Base-by-base conservation (phyloP, 441 rosid genomes). In the Eutrema salsugineum region DNA sequence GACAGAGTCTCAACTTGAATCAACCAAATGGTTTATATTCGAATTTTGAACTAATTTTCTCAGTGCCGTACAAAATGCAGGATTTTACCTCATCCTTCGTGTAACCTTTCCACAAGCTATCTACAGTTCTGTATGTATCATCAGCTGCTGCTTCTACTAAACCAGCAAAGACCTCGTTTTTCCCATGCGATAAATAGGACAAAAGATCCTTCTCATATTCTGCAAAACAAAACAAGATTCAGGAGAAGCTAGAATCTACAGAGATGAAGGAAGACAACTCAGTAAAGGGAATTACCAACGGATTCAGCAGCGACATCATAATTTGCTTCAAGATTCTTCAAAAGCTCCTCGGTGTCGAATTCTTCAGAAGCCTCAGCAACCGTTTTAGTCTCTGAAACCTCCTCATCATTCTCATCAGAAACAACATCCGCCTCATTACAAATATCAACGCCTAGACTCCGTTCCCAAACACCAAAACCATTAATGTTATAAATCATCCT, bases 161-260 rank as follows among this genome's bases (percentile, higher is more conserved):
- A 73, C 90, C 92, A 81, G 90, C 88, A 81, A 88, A 88, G 72
- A 87, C 78, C 67, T 85, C 86, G 60, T 88, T 86, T 63, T 86
- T 86, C 27, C 97, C 90, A 49, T 82, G 84, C 22, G 82, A 81
- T 60, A 87, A 77, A 72, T 86, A 90, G 8, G 87, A 73, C 16
- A 80, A 81, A 50, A 90, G 78, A 83, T 84, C 87, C 68, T 78
- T 83, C 16, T 78, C 71, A 66, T 63, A 81, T 27, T 79, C 95
- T 88, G 82, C 22, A 20, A 64, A 44, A 22, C 19, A 60, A 63
- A 30, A 54, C 6, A 40, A 40, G n/a, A 22, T 60, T 42, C 30
- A 24, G 5, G 49, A 28, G 40, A 24, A 22, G 33, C 4, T 14
- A 36, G 75, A 59, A 49, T 22, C 24, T 22, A 22, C 9, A 36